Percentiles rank a stretch among this genome's conserved stretches.
Conservation (phyloP, 2,329 filamentous ascomycete genomes). For the Chaetomium strumarium region DNA sequence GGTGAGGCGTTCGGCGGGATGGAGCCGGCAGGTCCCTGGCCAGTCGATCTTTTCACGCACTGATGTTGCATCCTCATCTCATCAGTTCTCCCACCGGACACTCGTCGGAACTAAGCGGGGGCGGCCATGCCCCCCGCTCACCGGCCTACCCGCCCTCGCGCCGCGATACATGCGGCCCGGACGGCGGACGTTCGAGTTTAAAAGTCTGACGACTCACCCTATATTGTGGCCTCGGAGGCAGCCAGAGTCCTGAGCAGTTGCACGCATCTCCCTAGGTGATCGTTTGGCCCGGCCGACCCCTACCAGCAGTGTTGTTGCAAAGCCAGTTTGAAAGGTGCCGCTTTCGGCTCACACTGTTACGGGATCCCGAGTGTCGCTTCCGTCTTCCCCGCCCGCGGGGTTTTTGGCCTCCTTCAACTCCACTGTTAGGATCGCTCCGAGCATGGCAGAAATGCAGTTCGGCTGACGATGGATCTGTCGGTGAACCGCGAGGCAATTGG, state of each 20-base stretch:
- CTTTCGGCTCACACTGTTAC: neutral
- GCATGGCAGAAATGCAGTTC: constrained; percentile 6
- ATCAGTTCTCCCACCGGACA: too few species aligned
- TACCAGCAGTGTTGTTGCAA: constrained; percentile 3
- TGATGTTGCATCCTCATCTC: neutral
- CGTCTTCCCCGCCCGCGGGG: neutral
- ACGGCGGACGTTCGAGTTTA: neutral
- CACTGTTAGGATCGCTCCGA: constrained; percentile 1
- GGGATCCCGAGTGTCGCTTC: neutral
- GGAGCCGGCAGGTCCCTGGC: constrained; percentile 6
- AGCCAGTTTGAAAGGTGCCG: constrained; percentile 3
- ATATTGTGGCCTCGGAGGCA: constrained; percentile 13
- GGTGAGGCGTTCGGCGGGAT: constrained; percentile 8
- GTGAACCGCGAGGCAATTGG: constrained; percentile 8
- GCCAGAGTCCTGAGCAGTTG: neutral
- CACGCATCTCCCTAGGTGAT: neutral
- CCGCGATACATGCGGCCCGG: neutral
- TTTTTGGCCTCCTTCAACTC: neutral
- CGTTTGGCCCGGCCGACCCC: neutral
- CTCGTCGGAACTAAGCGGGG: too few species aligned
- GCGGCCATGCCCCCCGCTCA: neutral
- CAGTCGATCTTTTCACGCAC: constrained; percentile 11
- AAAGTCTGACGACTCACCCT: neutral
- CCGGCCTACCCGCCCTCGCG: constrained; percentile 3
- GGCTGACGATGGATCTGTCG: neutral